Percentiles rank a stretch among this genome's conserved stretches.
Evolutionary conservation across 805 yeast genomes (phyloP).

Genomic region (Saccharomyces mikatae): DNA sequence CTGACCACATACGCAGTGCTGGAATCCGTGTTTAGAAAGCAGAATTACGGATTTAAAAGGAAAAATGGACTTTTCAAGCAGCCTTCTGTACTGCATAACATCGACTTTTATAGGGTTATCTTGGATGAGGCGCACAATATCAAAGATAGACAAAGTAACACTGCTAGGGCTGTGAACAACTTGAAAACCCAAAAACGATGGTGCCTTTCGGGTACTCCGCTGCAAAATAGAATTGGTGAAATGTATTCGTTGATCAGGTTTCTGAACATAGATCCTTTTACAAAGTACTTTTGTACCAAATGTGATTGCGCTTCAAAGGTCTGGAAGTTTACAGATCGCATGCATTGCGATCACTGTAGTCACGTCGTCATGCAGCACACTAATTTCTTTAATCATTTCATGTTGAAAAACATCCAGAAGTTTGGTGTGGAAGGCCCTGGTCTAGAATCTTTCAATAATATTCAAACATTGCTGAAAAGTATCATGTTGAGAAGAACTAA

Average conservation of each 20-base stretch:
- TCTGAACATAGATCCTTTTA: slow-evolving; percentile 75
- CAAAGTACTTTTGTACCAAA: slow-evolving; percentile 84
- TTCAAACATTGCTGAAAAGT: slow-evolving; percentile 65
- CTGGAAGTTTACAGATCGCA: slow-evolving; percentile 79
- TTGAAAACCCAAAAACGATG: slow-evolving; percentile 68
- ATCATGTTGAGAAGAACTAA: slow-evolving; percentile 93
- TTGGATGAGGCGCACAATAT: slow-evolving; percentile 97
- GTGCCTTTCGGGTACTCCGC: slow-evolving; percentile 94
- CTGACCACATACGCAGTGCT: slow-evolving; percentile 88
- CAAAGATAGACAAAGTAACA: slow-evolving; percentile 88
- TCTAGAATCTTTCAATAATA: slow-evolving; percentile 61
- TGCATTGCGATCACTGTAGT: slow-evolving; percentile 79
- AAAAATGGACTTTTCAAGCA: slow-evolving; percentile 66
- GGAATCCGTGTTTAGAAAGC: slow-evolving; percentile 79
- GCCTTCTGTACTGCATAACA: slow-evolving; percentile 61
- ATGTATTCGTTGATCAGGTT: slow-evolving; percentile 86
- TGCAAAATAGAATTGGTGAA: slow-evolving; percentile 95
- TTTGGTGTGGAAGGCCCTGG: slow-evolving; percentile 80
- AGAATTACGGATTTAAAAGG: slow-evolving; percentile 73
- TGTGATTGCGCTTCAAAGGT: slow-evolving; percentile 77
- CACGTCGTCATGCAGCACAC: slow-evolving; percentile 94
- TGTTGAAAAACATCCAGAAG: slow-evolving; percentile 88
- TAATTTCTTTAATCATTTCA: slow-evolving; percentile 89
- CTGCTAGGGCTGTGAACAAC: slow-evolving; percentile 83
- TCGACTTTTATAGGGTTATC: slow-evolving; percentile 75